Conservation (phyloP, 108 stramenopile species). For the Cyclotella cryptica region DNA sequence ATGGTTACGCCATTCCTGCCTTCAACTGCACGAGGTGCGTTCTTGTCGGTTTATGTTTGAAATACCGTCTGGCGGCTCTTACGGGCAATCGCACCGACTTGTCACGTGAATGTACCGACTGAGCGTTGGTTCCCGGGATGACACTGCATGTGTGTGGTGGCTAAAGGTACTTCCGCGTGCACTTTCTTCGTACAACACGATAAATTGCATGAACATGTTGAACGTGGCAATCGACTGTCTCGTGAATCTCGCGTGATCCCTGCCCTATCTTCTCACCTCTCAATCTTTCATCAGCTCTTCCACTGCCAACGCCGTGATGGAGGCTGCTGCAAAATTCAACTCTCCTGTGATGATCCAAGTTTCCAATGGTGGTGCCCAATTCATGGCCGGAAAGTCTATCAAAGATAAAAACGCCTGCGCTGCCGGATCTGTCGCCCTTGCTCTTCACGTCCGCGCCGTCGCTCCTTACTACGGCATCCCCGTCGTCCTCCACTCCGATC, state of each 20-base stretch:
- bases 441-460: slow-evolving; percentile 94
- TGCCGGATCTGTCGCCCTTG: slow-evolving; percentile 93
- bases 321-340: slow-evolving; percentile 90
- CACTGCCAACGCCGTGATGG: slow-evolving; percentile 90
- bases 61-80: neutral
- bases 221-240: neutral
- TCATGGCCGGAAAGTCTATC: slow-evolving; percentile 90
- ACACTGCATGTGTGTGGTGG: no score
- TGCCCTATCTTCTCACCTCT: neutral
- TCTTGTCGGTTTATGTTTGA: neutral
- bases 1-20: slow-evolving; percentile 93
- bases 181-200: no score
- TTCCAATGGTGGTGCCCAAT: slow-evolving; percentile 91
- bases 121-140: no score
- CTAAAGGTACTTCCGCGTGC: no score
- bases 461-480: slow-evolving; percentile 97
- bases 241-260: neutral
- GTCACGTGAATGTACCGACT: no score
- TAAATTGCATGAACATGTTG: no score
- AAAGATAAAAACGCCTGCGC: slow-evolving; percentile 86
- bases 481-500: slow-evolving; percentile 96
- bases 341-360: slow-evolving; percentile 94
- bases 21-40: slow-evolving; percentile 96
- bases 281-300: slow-evolving; percentile 72
- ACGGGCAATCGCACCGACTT: neutral